Conservation (phyloP, 2,329 filamentous ascomycete species). For the Rasamsonia emersonii region DNA sequence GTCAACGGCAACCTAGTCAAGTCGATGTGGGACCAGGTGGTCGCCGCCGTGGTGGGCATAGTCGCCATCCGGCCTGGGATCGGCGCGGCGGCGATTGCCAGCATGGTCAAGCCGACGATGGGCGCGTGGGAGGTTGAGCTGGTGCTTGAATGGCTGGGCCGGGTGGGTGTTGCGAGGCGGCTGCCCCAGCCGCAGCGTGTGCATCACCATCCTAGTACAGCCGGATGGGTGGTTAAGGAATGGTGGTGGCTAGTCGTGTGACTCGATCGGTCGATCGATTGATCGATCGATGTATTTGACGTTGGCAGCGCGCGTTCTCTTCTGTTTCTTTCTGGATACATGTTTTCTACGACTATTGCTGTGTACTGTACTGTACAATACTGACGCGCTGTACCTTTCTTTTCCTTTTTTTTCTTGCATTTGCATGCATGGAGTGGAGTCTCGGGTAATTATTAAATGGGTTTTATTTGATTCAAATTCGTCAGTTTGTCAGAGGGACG, state of each 20-base stretch:
- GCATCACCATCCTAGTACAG: conserved; percentile 8
- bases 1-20: conserved; percentile 34
- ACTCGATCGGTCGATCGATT: too few relatives aligned
- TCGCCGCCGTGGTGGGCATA: conserved; percentile 34
- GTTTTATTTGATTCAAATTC: too few relatives aligned
- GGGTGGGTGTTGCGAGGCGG: conserved; percentile 16
- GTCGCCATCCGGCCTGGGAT: conserved; percentile 35
- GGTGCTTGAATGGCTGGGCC: conserved; percentile 33
- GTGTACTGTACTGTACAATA: too few relatives aligned
- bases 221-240: conserved; percentile 26
- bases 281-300: conserved; percentile 1
- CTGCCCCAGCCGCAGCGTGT: conserved; percentile 15
- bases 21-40: conserved; percentile 33
- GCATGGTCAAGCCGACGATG: conserved; percentile 30
- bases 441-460: too few relatives aligned
- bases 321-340: too few relatives aligned
- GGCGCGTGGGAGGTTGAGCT: conserved; percentile 34
- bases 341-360: too few relatives aligned
- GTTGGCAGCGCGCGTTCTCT: too few relatives aligned
- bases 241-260: conserved; percentile 37
- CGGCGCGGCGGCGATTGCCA: conserved; percentile 24
- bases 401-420: too few relatives aligned
- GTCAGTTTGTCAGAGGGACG: too few relatives aligned
- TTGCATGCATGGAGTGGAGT: too few relatives aligned
- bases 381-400: too few relatives aligned